Evolutionary conservation across 1,139 yeast genomes (phyloP).

Genomic region (Hyphopichia wangnamkhiaoensis): DNA sequence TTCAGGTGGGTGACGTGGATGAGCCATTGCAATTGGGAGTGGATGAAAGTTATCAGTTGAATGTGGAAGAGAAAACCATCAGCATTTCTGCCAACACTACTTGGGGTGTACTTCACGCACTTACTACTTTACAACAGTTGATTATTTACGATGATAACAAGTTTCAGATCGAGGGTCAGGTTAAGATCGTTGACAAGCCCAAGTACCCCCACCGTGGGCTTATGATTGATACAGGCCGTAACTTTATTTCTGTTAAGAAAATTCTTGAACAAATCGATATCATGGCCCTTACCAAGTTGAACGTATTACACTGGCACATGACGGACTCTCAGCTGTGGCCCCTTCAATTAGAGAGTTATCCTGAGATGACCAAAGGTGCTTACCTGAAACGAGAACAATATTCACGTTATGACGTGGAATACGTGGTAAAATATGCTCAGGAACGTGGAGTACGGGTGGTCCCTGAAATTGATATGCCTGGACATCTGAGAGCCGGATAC

Average conservation of each 20-base stretch:
- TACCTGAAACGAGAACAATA: slow-evolving; percentile 38
- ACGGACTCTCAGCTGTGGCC: slow-evolving; percentile 53
- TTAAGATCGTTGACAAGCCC: slow-evolving; percentile 40
- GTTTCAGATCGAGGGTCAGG: slow-evolving; percentile 34
- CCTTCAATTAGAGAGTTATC: slow-evolving; percentile 31
- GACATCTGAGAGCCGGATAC: slow-evolving; percentile 52
- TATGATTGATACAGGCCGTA: slow-evolving; percentile 46
- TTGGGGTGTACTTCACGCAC: slow-evolving; percentile 51
- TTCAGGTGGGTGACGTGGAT: slow-evolving; percentile 39
- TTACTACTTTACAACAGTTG: slow-evolving; percentile 47
- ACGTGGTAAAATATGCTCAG: slow-evolving; percentile 36
- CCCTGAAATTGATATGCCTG: slow-evolving; percentile 53
- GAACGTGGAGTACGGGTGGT: slow-evolving; percentile 44
- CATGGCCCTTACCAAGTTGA: slow-evolving; percentile 44
- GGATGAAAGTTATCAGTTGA: slow-evolving; percentile 40
- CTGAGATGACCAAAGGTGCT: slow-evolving; percentile 47
- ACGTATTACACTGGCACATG: slow-evolving; percentile 49
- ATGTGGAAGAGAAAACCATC: slow-evolving; percentile 16
- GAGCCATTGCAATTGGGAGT: slow-evolving; percentile 31
- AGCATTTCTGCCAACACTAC: slow-evolving; percentile 32
- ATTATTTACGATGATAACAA: slow-evolving; percentile 25
- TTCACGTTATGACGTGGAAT: slow-evolving; percentile 30
- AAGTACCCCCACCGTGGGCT: slow-evolving; percentile 46
- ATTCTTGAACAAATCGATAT: slow-evolving; percentile 43
- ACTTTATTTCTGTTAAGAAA: slow-evolving; percentile 31